Evolutionary conservation across 202 grass and related monocot genomes (phyloP).

Genomic region (Cymbopogon flexuosus): DNA sequence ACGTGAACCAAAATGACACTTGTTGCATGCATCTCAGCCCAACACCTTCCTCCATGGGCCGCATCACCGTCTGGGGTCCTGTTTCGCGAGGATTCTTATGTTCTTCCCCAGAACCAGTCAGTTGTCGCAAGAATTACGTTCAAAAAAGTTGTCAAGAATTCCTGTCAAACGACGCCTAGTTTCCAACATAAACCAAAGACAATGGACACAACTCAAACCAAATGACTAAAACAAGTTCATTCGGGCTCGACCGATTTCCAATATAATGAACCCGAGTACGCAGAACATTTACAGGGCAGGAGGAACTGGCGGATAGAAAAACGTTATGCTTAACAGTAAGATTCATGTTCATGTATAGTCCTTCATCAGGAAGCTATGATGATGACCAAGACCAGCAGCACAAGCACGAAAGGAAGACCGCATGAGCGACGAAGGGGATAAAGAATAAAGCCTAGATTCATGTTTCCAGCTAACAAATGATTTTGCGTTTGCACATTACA

Average conservation of each 20-base stretch:
- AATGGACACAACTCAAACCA: neutral
- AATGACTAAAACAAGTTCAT: neutral
- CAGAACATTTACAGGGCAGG: neutral
- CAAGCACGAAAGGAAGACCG: neutral
- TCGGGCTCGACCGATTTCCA: neutral
- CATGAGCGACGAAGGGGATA: neutral
- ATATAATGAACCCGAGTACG: neutral
- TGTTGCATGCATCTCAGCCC: too few relatives aligned
- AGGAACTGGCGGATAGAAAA: neutral
- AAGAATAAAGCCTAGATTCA: neutral
- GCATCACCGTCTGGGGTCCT: too few relatives aligned
- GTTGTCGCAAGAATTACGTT: too few relatives aligned
- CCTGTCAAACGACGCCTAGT: neutral
- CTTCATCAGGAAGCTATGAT: neutral
- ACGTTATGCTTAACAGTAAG: neutral
- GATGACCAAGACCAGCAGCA: neutral
- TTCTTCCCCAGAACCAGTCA: too few relatives aligned
- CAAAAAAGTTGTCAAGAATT: neutral
- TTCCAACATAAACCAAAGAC: neutral
- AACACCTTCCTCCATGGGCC: too few relatives aligned
- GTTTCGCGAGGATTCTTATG: too few relatives aligned
- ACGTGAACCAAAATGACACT: too few relatives aligned
- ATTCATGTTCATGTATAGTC: neutral
- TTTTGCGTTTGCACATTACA: conserved; percentile 38
- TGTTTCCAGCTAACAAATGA: conserved; percentile 24